These are phyloP conservation scores for Sordariomycetes sp. DNA, from an alignment of 2,329 filamentous ascomycete genomes.

Conservation along the genomic window DNA sequence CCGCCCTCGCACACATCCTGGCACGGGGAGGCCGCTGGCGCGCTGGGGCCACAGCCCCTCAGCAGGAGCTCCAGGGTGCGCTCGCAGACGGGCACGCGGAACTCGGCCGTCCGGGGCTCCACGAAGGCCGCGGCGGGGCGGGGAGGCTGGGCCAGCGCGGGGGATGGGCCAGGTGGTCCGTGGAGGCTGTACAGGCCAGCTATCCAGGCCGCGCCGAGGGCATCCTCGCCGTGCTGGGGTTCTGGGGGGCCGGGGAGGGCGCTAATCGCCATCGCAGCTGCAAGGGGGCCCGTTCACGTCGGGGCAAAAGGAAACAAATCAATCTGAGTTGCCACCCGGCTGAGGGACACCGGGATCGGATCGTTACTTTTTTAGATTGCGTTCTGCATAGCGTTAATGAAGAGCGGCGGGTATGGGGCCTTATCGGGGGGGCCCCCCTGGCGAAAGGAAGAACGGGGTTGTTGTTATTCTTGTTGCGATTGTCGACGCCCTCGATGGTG, in stretches of 20 bases:
- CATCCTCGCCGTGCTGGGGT: too few relatives aligned
- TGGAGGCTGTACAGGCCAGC: neutral
- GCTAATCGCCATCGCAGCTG: too few relatives aligned
- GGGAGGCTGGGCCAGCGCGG: neutral
- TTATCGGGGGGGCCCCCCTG: too few relatives aligned
- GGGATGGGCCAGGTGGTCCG: neutral
- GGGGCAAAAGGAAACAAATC: too few relatives aligned
- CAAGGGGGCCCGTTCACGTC: too few relatives aligned
- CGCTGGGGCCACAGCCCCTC: neutral
- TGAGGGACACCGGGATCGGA: too few relatives aligned
- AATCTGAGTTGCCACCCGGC: too few relatives aligned
- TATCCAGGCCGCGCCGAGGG: too few relatives aligned
- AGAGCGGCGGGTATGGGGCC: too few relatives aligned
- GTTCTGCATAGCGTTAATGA: too few relatives aligned
- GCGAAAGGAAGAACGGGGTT: neutral
- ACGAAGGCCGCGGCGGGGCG: neutral
- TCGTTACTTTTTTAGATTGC: too few relatives aligned
- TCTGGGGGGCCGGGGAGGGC: too few relatives aligned
- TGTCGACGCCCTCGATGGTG: neutral
- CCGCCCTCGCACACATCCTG: neutral
- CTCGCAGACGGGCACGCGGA: neutral
- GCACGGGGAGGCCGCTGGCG: neutral
- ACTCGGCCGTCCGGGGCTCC: neutral
- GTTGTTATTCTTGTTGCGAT: neutral
- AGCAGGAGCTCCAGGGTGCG: neutral